A percentile compares a stretch with the other conserved stretches of the same genome.
Conservation (phyloP, 306 rosid genomes). For the Neltuma alba region DNA sequence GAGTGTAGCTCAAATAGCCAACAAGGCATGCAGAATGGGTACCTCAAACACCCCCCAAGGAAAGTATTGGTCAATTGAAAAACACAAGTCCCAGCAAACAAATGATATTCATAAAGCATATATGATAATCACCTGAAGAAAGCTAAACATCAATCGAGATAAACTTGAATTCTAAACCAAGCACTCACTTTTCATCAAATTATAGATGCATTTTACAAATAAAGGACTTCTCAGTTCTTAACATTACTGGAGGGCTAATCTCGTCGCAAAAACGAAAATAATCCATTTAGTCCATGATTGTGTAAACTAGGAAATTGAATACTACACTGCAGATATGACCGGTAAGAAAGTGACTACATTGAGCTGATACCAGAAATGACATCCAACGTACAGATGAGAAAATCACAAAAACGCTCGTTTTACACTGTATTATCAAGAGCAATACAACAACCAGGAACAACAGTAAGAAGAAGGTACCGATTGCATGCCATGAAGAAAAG, state of each 20-base stretch:
- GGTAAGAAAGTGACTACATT: background rate
- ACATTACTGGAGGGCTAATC: background rate
- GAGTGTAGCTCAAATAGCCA: background rate
- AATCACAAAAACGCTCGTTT: background rate
- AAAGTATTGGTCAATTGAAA: background rate
- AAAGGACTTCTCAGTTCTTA: background rate
- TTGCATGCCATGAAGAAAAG: background rate
- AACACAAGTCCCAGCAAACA: background rate
- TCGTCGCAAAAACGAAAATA: background rate
- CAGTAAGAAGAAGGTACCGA: background rate
- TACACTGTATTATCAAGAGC: background rate
- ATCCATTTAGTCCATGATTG: background rate
- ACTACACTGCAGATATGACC: background rate
- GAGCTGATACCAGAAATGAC: background rate
- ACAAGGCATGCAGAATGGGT: background rate
- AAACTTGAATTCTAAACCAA: background rate
- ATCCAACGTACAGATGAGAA: background rate
- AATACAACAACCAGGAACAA: background rate
- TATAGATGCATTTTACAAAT: background rate
- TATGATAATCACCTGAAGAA: background rate
- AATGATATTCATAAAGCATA: background rate
- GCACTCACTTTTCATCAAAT: background rate
- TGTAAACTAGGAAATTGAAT: background rate
- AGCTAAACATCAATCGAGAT: background rate
- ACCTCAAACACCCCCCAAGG: background rate